Evolutionary conservation across 1,284 basidiomycete genomes (phyloP), one percentile per base, ranked within the genome.

Genomic region (Marasmius oreades): DNA sequence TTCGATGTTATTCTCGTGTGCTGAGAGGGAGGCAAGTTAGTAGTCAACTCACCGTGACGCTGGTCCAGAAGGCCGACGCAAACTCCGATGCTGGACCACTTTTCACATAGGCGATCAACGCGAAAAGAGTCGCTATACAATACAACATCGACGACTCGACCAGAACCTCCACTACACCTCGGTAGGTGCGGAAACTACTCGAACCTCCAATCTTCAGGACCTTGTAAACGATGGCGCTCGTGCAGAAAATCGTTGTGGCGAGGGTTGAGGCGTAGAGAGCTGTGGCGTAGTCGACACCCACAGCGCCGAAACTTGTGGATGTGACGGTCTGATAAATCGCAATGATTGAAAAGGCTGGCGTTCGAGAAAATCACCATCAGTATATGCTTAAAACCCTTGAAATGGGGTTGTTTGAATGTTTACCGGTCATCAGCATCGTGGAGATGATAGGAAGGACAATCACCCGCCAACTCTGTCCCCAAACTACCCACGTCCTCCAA

Each of bases 301-400:
- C 50, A 18, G 48, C 55, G 18, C 50, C 50, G 37, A 56, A 56
- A 8, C 33, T 39, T 23, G 55, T 56, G 18, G 34, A 28, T 5
- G 50, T 51, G 20, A 52, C 39, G 7, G 50, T 45, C 28, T 47
- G 47, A 20, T 56, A 56, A 12, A 50, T 52, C 12, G 55, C 55
- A 42, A 56, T 51, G 48, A 56, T 56, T 23, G 55, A 56, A 31
- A 56, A 56, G 11, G 55, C 55, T 56, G 45, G 24, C 16, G 36
- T n/a, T n/a, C n/a, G n/a, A n/a, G n/a, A n/a, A n/a, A n/a, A n/a
- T n/a, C n/a, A n/a, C n/a, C n/a, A n/a, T n/a, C n/a, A n/a, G n/a
- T 23, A 3, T 31, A 52, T 7, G n/a, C 1, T 14, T n/a, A 8
- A 12, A 3, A 20, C 14, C 12, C 37, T 16, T 51, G 26, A 22